Base-by-base conservation (phyloP, 2,329 filamentous ascomycete species). In the Hypoxylon sp. region DNA sequence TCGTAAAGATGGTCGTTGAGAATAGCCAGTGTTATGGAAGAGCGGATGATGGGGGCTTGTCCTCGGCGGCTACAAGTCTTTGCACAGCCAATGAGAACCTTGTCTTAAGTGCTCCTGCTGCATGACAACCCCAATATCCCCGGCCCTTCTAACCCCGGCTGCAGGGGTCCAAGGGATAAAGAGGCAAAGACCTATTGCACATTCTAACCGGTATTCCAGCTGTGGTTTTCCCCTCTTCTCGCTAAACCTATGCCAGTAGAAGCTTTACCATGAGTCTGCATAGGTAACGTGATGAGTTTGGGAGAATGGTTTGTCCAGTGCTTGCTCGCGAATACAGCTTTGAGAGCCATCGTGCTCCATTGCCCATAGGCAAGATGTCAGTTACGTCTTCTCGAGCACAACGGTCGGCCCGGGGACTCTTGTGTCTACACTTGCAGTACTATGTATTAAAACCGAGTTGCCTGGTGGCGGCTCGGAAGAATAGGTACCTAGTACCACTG, bases 21-120 rank as follows among this genome's bases (percentile, higher is more conserved):
- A 71, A 73, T 71, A 71, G 70, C 64, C 68, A 63, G 48, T 67
- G 58, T 67, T 41, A 63, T 51, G 63, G 59, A 54, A 59, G 61
- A 62, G 45, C 27, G 47, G 30, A 70, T 75, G 74, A 75, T 73
- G 73, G 74, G 74, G 71, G 66, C 65, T 71, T 71, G 37, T 68
- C 62, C 21, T 56, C 53, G 74, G 75, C 75, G 75, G 75, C 72
- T 77, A 77, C 71, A 73, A 69, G 61, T 57, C 48, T 58, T 41
- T 45, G 47, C 53, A 34, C 30, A 47, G 37, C 75, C 74, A 77
- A 77, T 77, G 59, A 73, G 63, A 65, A 19, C 5, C 39, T 9
- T 32, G 12, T 48, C 45, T 25, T 25, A n/a, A 34, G 61, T 63
- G 59, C 47, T 53, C 58, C 52, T 55, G 53, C 67, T 70, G 67